Base-by-base conservation (phyloP, 495 filamentous ascomycete genomes). In the Chaetomidium leptoderma region DNA sequence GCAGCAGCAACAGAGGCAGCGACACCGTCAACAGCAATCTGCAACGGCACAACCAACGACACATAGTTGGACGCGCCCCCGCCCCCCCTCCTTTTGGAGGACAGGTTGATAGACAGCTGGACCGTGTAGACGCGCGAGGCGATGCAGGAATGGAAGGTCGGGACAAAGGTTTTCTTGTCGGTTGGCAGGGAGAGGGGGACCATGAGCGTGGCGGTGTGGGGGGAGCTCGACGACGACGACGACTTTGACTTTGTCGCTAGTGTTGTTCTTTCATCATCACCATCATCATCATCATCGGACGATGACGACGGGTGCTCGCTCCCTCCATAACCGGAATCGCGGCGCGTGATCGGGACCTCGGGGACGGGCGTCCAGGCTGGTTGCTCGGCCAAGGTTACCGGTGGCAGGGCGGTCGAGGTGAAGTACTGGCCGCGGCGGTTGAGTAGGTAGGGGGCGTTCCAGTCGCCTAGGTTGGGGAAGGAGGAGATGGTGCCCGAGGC, bases 71-170 rank as follows among this genome's bases (percentile, higher is more conserved):
- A 71, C 19, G 82, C 67, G 29, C 78, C 77, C n/a, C 82, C 44
- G n/a, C n/a, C n/a, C n/a, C n/a, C n/a, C n/a, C n/a, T n/a, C n/a
- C n/a, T n/a, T 14, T n/a, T 29, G 44, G 76, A 76, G 6, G 82
- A 76, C 0, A 83, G 80, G 53, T 83, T 79, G 39, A 89, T 72
- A 8, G 77, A 75, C 47, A 97, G 72, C 40, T 87, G 85, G 21
- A 97, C 77, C 9, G 78, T 74, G 73, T 98, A 97, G 24, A 85
- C 73, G 57, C 93, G 86, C 16, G 87, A 88, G 29, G 88, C 76
- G 63, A 96, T 81, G 72, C 93, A 98, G 53, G 84, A 83, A 72
- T 93, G 86, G 74, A 97, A 98, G 17, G 90, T 91, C 0, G 93
- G 95, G 27, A 93, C 71, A 71, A 92, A 91, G 2, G 83, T 76